These are phyloP conservation scores for Reticulascus tulasneorum DNA, from an alignment of 2,329 filamentous ascomycete species.

Conservation along the genomic window DNA sequence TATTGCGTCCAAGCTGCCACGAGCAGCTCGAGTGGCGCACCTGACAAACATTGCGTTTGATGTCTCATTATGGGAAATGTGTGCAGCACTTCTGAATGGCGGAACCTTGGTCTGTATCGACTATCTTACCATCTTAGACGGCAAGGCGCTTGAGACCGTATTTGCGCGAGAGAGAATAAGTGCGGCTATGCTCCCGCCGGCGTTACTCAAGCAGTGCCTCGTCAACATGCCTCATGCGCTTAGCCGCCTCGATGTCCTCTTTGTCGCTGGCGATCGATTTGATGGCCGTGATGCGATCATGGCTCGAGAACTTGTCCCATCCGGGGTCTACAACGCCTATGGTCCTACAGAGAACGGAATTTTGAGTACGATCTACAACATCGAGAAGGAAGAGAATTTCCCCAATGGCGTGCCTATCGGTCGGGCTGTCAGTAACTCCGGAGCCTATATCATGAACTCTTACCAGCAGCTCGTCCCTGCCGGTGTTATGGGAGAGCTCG, in stretches of 20 bases:
- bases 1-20: background rate
- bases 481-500: slow-evolving; percentile 22
- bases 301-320: background rate
- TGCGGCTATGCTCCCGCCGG: slow-evolving; percentile 21
- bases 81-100: slow-evolving; percentile 14
- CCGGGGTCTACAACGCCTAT: slow-evolving; percentile 3
- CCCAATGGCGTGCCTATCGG: slow-evolving; percentile 18
- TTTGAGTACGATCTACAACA: background rate
- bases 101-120: slow-evolving; percentile 17
- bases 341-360: slow-evolving; percentile 15
- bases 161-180: slow-evolving; percentile 28
- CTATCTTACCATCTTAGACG: slow-evolving; percentile 9
- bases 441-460: slow-evolving; percentile 19
- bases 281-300: slow-evolving; percentile 1
- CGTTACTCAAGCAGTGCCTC: slow-evolving; percentile 8
- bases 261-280: slow-evolving; percentile 27
- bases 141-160: slow-evolving; percentile 8
- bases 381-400: background rate
- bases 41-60: slow-evolving; percentile 17
- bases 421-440: slow-evolving; percentile 15
- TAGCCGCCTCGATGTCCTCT: slow-evolving; percentile 27
- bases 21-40: background rate
- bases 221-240: slow-evolving; percentile 30
- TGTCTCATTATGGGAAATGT: slow-evolving; percentile 16
- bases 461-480: slow-evolving; percentile 17